These are phyloP conservation scores for Pichia sp. DNA, from an alignment of 1,139 yeast genomes.

Conservation along the genomic window DNA sequence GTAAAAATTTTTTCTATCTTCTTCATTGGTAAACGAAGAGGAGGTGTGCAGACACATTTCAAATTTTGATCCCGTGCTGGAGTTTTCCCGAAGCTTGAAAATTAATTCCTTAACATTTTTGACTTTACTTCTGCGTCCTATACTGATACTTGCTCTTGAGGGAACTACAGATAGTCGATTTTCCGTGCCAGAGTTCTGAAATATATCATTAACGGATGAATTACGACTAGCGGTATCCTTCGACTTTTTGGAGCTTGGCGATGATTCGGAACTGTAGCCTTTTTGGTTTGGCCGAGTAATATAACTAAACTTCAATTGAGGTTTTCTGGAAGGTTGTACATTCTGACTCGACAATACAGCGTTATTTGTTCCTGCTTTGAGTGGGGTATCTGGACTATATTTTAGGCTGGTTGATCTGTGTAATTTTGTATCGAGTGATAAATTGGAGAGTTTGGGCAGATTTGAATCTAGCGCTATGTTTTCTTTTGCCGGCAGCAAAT, in stretches of 20 bases:
- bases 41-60: background rate
- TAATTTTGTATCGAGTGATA: constrained; percentile 4
- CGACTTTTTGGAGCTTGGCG: background rate
- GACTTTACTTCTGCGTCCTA: too few species aligned
- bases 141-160: too few species aligned
- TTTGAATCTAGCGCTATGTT: background rate
- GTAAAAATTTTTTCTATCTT: constrained; percentile 1
- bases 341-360: background rate
- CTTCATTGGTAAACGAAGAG: background rate
- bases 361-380: background rate
- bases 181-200: too few species aligned
- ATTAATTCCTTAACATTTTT: too few species aligned
- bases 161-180: too few species aligned
- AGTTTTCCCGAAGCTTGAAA: too few species aligned
- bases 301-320: constrained; percentile 2
- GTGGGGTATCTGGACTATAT: background rate
- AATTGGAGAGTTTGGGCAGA: background rate
- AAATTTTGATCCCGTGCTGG: background rate
- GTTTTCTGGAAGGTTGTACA: background rate
- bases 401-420: constrained; percentile 10
- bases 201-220: background rate
- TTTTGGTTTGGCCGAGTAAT: background rate
- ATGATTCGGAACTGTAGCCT: background rate
- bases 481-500: background rate
- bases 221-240: background rate